Conservation (phyloP, 2,329 filamentous ascomycete species). For the Aspergillus sp. region DNA sequence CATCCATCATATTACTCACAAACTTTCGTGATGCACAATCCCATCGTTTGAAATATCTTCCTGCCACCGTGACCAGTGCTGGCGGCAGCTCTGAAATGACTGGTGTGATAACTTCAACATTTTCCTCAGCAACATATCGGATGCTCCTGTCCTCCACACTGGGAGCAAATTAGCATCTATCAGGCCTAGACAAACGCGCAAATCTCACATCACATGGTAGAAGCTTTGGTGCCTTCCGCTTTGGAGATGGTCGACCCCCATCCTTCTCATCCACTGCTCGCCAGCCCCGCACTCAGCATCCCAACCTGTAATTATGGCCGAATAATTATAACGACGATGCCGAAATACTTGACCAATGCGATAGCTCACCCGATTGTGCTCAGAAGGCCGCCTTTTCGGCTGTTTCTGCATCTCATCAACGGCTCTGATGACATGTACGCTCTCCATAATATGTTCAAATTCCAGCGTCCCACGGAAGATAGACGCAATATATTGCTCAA, state of each 20-base stretch:
- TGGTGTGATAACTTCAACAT: constrained; percentile 64
- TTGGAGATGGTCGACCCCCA: constrained; percentile 62
- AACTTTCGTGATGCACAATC: constrained; percentile 67
- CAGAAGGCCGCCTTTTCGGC: constrained; percentile 34
- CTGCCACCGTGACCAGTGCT: constrained; percentile 66
- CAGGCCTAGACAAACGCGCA: not conserved
- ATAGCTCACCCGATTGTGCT: constrained; percentile 57
- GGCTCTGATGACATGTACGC: constrained; percentile 56
- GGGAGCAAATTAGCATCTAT: constrained; percentile 21
- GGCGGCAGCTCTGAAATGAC: constrained; percentile 52
- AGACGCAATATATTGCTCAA: constrained; percentile 67
- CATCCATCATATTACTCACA: constrained; percentile 77
- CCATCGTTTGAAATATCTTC: constrained; percentile 86
- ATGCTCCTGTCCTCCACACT: constrained; percentile 68
- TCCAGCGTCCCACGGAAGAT: constrained; percentile 55
- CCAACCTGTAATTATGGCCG: constrained; percentile 88
- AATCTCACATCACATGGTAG: constrained; percentile 74
- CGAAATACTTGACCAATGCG: constrained; percentile 80
- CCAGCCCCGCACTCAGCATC: constrained; percentile 59
- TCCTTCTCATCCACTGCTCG: constrained; percentile 64
- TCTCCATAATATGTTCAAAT: constrained; percentile 54
- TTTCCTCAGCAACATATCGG: constrained; percentile 78
- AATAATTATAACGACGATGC: constrained; percentile 76
- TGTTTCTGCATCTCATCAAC: constrained; percentile 58
- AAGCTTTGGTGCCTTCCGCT: constrained; percentile 68